Percentiles rank a stretch among this genome's conserved stretches.
Evolutionary conservation across 2,329 filamentous ascomycete genomes (phyloP).

Genomic region (Diaporthe batatas): DNA sequence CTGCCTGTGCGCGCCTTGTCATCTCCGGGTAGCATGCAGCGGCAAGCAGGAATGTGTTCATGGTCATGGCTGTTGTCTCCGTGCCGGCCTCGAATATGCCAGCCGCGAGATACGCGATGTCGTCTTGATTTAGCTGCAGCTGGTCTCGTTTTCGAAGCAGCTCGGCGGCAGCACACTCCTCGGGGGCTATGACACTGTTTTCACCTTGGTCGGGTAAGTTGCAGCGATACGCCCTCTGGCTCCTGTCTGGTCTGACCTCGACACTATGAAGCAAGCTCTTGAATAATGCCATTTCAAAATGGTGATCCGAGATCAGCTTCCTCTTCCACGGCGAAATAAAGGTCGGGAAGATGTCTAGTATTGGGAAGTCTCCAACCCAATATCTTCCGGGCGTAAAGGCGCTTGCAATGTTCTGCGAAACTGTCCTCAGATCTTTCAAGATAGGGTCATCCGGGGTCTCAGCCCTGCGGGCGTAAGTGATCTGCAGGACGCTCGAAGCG

Average conservation of each 20-base stretch:
- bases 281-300: slow-evolving; percentile 32
- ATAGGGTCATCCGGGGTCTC: slow-evolving; percentile 25
- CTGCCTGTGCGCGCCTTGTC: slow-evolving; percentile 24
- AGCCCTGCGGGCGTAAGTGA: slow-evolving; percentile 38
- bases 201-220: too few relatives aligned
- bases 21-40: slow-evolving; percentile 33
- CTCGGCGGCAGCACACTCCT: slow-evolving; percentile 36
- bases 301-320: slow-evolving; percentile 34
- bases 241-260: not conserved
- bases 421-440: slow-evolving; percentile 19
- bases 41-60: slow-evolving; percentile 38
- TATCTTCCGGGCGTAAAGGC: slow-evolving; percentile 38
- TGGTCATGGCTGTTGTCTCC: slow-evolving; percentile 41
- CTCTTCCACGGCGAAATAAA: slow-evolving; percentile 37
- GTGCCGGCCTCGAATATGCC: slow-evolving; percentile 41
- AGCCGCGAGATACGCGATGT: slow-evolving; percentile 38
- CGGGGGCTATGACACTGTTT: slow-evolving; percentile 9
- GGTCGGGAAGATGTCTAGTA: slow-evolving; percentile 30
- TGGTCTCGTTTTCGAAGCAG: slow-evolving; percentile 12
- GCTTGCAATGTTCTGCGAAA: slow-evolving; percentile 36
- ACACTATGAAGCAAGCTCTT: slow-evolving; percentile 22
- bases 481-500: slow-evolving; percentile 40
- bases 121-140: slow-evolving; percentile 18
- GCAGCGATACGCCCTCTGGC: not conserved
- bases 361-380: slow-evolving; percentile 35